These are phyloP conservation scores for Hypoxylon sp. DNA, from an alignment of 2,329 filamentous ascomycete species.

Conservation along the genomic window DNA sequence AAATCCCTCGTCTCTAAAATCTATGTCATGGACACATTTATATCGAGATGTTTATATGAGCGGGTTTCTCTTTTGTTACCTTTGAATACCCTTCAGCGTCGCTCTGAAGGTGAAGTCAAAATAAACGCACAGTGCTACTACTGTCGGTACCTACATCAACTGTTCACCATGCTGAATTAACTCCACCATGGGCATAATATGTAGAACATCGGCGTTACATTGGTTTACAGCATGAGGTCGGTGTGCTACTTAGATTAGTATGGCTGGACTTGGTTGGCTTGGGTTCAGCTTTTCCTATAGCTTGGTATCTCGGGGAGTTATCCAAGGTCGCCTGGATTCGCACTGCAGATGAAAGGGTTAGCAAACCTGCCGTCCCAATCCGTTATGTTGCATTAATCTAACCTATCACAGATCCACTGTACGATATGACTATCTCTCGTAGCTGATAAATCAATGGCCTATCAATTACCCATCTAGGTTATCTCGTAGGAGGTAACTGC, in stretches of 20 bases:
- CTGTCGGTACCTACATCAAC: neutral
- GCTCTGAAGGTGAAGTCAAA: neutral
- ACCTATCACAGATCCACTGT: conserved; percentile 21
- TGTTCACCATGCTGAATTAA: neutral
- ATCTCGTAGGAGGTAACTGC: conserved; percentile 2
- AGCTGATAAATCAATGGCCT: conserved; percentile 33
- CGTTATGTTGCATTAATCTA: conserved; percentile 17
- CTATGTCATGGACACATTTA: neutral
- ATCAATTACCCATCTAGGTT: conserved; percentile 28
- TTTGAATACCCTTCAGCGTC: neutral
- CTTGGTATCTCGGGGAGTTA: neutral
- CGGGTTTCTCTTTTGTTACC: conserved; percentile 21
- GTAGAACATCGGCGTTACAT: conserved; percentile 3
- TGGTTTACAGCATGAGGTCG: neutral
- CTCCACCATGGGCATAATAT: conserved; percentile 1
- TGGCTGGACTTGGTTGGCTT: neutral
- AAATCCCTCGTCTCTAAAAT: conserved; percentile 1
- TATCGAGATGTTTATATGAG: conserved; percentile 7
- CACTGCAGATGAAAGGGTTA: neutral
- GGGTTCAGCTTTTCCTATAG: neutral
- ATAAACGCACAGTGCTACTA: conserved; percentile 3
- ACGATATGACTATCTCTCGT: conserved; percentile 11
- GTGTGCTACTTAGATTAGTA: neutral
- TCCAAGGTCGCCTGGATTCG: neutral
- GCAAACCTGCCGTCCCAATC: conserved; percentile 4